Conservation (phyloP, 2,329 filamentous ascomycete genomes). For the Fusarium mexicanum region DNA sequence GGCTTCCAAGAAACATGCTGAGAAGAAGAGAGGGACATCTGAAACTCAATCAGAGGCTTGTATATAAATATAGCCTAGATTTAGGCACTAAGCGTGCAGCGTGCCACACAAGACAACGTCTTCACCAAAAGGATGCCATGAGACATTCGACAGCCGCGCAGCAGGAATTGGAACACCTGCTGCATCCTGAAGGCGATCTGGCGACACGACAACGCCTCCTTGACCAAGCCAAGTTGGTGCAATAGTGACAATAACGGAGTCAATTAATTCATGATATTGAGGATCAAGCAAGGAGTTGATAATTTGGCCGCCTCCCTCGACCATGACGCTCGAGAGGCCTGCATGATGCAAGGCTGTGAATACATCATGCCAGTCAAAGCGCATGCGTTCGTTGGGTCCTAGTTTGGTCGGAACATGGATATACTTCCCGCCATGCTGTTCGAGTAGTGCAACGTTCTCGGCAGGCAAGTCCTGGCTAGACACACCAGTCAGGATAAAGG, state of each 20-base stretch:
- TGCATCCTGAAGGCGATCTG: constrained; percentile 63
- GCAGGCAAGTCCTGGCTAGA: constrained; percentile 55
- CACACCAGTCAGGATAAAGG: constrained; percentile 72
- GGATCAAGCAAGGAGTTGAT: constrained; percentile 82
- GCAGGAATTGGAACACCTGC: constrained; percentile 66
- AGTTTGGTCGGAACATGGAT: constrained; percentile 52
- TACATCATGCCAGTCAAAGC: constrained; percentile 72
- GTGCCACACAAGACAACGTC: constrained; percentile 85
- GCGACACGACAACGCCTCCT: constrained; percentile 82
- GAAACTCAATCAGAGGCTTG: background rate
- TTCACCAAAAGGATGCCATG: constrained; percentile 81
- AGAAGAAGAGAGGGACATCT: background rate
- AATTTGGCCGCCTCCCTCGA: constrained; percentile 86
- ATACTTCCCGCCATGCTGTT: constrained; percentile 63
- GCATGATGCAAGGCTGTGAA: constrained; percentile 66
- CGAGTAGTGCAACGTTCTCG: constrained; percentile 54
- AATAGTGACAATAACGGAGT: constrained; percentile 86
- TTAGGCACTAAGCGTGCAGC: constrained; percentile 48
- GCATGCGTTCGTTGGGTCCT: constrained; percentile 51
- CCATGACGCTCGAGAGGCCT: constrained; percentile 82
- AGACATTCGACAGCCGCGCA: constrained; percentile 71
- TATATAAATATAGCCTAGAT: constrained; percentile 28
- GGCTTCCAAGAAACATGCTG: background rate
- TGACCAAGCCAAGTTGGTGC: constrained; percentile 90
- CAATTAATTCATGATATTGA: constrained; percentile 68